Evolutionary conservation across 306 rosid genomes (phyloP), one percentile per base, ranked within the genome.

Genomic region (Dalbergia oliveri): DNA sequence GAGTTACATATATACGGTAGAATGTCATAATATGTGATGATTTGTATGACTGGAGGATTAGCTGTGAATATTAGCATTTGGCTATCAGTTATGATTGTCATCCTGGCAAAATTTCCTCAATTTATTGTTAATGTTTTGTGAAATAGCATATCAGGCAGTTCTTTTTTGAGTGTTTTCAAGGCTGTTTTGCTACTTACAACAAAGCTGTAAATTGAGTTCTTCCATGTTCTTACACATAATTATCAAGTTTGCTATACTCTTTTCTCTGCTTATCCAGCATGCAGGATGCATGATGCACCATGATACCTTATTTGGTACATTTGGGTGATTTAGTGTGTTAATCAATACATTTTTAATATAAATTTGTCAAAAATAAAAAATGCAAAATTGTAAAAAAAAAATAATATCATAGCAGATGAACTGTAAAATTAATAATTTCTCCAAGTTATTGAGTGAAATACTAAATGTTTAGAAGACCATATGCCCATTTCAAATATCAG

Each of bases 61-160:
- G 67, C 8, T 41, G 31, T 18, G 26, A 68, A 15, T 61, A 45
- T 41, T 51, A 68, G 59, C 16, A 59, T 49, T 45, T 44, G 61
- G 35, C 49, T 53, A 33, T 60, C 58, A 54, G 79, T 64, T 5
- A n/a, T 13, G 11, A 54, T 72, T 64, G 79, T 26, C 34, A 6
- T 69, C 26, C 70, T 7, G 10, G 50, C 49, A 66, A 23, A 9
- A 18, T 49, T 51, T 65, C 61, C 45, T 75, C 7, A 11, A 50
- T 60, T 69, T 81, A 6, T 53, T 11, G 75, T 54, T 79, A 37
- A 15, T 56, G 53, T 61, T 59, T 80, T 60, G 10, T 73, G 68
- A 23, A 14, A 37, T 58, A 8, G 18, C 41, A 37, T 6, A 5
- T 4, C 41, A 37, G 41, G 31, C 9, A 34, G 54, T 35, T 34